These are phyloP conservation scores for Coleophoma cylindrospora DNA, from an alignment of 2,329 filamentous ascomycete species.

Conservation along the genomic window DNA sequence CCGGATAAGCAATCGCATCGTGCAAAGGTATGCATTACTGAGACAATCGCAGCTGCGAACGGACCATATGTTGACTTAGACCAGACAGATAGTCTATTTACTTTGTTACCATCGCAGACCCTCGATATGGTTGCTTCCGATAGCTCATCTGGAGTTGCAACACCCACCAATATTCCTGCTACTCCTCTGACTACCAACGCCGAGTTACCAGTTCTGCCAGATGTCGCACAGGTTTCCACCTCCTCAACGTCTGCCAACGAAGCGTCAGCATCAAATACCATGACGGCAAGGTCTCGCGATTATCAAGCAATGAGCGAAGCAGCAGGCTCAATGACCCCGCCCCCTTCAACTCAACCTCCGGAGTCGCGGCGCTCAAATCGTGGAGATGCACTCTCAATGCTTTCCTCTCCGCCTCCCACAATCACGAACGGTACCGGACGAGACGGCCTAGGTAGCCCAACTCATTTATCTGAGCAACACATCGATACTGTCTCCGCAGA, in stretches of 20 bases:
- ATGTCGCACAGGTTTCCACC: slow-evolving; percentile 5
- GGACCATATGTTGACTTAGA: too few relatives aligned
- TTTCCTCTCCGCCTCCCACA: slow-evolving; percentile 25
- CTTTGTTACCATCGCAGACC: too few relatives aligned
- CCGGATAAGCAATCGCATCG: too few relatives aligned
- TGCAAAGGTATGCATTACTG: too few relatives aligned
- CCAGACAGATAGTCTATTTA: too few relatives aligned
- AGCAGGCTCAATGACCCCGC: slow-evolving; percentile 48
- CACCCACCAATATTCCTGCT: slow-evolving; percentile 13
- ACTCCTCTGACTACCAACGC: slow-evolving; percentile 16
- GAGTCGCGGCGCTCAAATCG: slow-evolving; percentile 5
- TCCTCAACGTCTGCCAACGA: slow-evolving; percentile 6
- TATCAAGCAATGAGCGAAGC: too few relatives aligned
- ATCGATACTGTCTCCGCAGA: slow-evolving; percentile 48
- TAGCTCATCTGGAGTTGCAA: slow-evolving; percentile 16
- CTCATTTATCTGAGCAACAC: slow-evolving; percentile 39
- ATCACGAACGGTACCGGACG: slow-evolving; percentile 15
- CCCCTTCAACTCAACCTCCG: slow-evolving; percentile 54
- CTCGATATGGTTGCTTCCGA: slow-evolving; percentile 9
- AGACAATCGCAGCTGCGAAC: too few relatives aligned
- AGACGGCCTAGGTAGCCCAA: slow-evolving; percentile 4
- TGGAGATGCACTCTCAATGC: not conserved
- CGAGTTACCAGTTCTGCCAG: slow-evolving; percentile 11
- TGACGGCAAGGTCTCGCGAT: not conserved
- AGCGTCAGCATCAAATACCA: not conserved